phyloP scores from a whole-genome alignment of 2,329 filamentous ascomycete genomes.

The Diaporthe eres region DNA sequence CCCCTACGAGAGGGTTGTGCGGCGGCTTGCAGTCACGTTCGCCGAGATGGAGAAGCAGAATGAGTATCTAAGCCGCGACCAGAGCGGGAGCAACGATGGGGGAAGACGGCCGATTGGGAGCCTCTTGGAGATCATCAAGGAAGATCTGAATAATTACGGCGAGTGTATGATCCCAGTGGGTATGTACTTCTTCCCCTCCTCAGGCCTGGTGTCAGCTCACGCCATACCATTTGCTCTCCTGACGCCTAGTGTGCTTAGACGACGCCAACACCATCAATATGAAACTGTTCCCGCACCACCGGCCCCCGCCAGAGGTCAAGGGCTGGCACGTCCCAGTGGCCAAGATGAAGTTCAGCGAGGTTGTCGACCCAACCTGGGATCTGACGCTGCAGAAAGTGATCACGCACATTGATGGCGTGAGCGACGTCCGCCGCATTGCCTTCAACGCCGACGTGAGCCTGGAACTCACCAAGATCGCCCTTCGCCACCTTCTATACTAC shows the following conservation, averaged over 20 bases:
- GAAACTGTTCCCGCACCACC: slow-evolving; percentile 90
- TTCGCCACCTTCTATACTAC: slow-evolving; percentile 93
- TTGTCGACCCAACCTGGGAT: slow-evolving; percentile 80
- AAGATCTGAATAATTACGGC: slow-evolving; percentile 96
- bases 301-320: slow-evolving; percentile 81
- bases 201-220: background rate
- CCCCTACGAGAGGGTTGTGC: slow-evolving; percentile 87
- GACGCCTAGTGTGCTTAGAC: slow-evolving; percentile 64
- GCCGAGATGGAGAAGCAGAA: slow-evolving; percentile 93
- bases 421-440: slow-evolving; percentile 89
- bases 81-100: slow-evolving; percentile 57
- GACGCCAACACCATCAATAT: slow-evolving; percentile 96
- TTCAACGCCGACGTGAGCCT: slow-evolving; percentile 88
- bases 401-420: slow-evolving; percentile 89
- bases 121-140: slow-evolving; percentile 82
- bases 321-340: slow-evolving; percentile 92
- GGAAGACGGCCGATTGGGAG: slow-evolving; percentile 82
- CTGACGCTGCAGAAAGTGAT: slow-evolving; percentile 85
- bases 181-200: slow-evolving; percentile 58
- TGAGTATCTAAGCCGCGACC: slow-evolving; percentile 80
- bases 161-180: slow-evolving; percentile 99
- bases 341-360: slow-evolving; percentile 74
- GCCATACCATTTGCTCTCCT: slow-evolving; percentile 16
- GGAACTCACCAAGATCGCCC: slow-evolving; percentile 85
- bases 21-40: slow-evolving; percentile 87